These are phyloP conservation scores for Vitis rotundifolia DNA, from an alignment of 164 flowering plant genomes.

Conservation along the genomic window DNA sequence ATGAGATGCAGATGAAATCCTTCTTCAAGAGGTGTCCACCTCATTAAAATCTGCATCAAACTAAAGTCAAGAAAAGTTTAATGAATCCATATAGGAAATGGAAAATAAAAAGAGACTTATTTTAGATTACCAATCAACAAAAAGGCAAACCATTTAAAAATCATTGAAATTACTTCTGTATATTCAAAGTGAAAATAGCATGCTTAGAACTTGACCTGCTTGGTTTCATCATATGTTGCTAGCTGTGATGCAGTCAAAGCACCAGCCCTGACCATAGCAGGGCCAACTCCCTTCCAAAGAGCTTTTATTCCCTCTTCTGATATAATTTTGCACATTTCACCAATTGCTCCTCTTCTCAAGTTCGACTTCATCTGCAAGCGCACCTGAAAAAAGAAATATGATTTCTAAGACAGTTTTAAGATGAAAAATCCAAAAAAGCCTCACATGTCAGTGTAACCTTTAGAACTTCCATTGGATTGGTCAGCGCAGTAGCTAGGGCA, in stretches of 20 bases:
- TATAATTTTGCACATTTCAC: conserved; percentile 56
- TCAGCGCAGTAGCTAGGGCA: conserved; percentile 81
- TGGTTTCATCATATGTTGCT: conserved; percentile 95
- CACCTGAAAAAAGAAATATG: conserved; percentile 47
- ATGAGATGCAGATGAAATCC: conserved; percentile 81
- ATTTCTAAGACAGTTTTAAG: not conserved
- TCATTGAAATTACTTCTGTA: conserved; percentile 26
- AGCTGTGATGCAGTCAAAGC: conserved; percentile 92
- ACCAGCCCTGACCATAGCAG: conserved; percentile 90
- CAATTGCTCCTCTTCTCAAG: conserved; percentile 37
- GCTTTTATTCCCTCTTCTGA: conserved; percentile 74
- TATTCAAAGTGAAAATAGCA: conserved; percentile 29
- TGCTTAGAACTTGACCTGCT: conserved; percentile 67
- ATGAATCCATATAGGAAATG: not conserved
- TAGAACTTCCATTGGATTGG: conserved; percentile 89
- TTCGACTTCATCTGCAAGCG: conserved; percentile 73
- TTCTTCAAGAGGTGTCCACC: conserved; percentile 75
- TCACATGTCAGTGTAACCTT: conserved; percentile 50
- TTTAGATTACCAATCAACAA: conserved; percentile 8
- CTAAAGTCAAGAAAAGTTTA: conserved; percentile 4
- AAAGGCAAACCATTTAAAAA: conserved; percentile 10
- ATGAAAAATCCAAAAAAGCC: not conserved
- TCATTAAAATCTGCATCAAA: conserved; percentile 52
- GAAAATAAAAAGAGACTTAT: not conserved
- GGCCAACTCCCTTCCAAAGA: conserved; percentile 98